Percentiles rank a stretch among this genome's conserved stretches.
phyloP scores from a whole-genome alignment of 257 asterid species.

The Nyctanthes arbortristis region DNA sequence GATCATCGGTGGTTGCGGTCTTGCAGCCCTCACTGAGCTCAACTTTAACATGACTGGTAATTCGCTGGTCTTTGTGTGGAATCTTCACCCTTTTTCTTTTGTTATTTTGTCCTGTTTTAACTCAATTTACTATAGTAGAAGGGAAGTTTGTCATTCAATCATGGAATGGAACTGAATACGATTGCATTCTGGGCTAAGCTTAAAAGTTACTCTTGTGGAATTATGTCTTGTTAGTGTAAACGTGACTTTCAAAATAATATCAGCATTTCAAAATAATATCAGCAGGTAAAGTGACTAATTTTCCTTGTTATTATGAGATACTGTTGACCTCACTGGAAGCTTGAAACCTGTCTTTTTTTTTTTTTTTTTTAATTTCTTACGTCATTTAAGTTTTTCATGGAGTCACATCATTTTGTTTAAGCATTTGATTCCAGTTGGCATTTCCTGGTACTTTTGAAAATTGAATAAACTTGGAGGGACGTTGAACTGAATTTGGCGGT shows the following conservation, averaged over 20 bases:
- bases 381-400: background rate
- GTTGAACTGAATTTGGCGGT: slow-evolving; percentile 11
- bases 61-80: background rate
- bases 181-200: background rate
- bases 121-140: background rate
- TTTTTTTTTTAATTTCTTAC: background rate
- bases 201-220: background rate
- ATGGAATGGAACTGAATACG: background rate
- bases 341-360: too few relatives aligned
- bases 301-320: background rate
- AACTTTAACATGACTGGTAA: slow-evolving; percentile 95
- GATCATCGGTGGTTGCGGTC: slow-evolving; percentile 87
- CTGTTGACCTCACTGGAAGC: background rate
- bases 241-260: background rate
- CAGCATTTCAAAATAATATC: too few relatives aligned
- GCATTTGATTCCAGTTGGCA: slow-evolving; percentile 18
- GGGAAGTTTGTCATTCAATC: background rate
- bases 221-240: background rate
- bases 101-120: background rate
- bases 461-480: slow-evolving; percentile 5
- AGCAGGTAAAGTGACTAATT: background rate
- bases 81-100: background rate
- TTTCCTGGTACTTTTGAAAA: slow-evolving; percentile 14
- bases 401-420: slow-evolving; percentile 25
- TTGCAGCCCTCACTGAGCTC: slow-evolving; percentile 89